These are phyloP conservation scores for Adiantum capillusveneris DNA, from an alignment of 75 land plant genomes.

Conservation along the genomic window DNA sequence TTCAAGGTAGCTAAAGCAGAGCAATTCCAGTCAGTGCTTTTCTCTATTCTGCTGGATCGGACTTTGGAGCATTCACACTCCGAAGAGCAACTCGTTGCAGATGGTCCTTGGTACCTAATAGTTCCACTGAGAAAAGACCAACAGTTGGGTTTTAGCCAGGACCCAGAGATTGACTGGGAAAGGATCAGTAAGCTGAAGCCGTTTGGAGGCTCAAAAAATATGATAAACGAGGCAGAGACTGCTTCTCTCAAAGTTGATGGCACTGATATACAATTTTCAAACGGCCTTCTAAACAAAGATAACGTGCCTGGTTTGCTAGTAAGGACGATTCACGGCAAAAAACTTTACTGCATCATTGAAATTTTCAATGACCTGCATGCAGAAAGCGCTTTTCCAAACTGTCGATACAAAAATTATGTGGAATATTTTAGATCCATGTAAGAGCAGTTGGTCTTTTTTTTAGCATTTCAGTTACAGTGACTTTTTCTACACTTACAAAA, in stretches of 20 bases:
- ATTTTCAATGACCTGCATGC: conserved; percentile 47
- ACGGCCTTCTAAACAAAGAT: conserved; percentile 29
- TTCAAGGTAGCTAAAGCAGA: conserved; percentile 41
- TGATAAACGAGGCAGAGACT: neutral
- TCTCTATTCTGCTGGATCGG: conserved; percentile 56
- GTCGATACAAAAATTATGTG: conserved; percentile 22
- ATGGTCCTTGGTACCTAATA: neutral
- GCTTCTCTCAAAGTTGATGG: neutral
- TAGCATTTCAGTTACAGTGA: too few relatives aligned
- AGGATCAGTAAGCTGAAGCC: conserved; percentile 43
- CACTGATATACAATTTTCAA: conserved; percentile 33
- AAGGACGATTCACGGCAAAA: conserved; percentile 36
- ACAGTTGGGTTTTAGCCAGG: conserved; percentile 5
- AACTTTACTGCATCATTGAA: conserved; percentile 55
- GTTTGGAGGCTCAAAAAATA: conserved; percentile 33
- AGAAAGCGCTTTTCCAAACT: conserved; percentile 29
- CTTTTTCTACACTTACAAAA: too few relatives aligned
- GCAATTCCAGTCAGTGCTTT: conserved; percentile 56
- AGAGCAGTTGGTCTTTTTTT: conserved; percentile 18
- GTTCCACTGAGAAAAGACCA: neutral
- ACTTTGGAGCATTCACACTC: neutral
- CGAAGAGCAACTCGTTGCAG: neutral
- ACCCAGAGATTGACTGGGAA: conserved; percentile 54
- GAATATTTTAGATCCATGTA: conserved; percentile 49
- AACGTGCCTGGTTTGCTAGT: conserved; percentile 52